phyloP scores from a whole-genome alignment of 129 eudicot genomes.

The Scalesia atractyloides region DNA sequence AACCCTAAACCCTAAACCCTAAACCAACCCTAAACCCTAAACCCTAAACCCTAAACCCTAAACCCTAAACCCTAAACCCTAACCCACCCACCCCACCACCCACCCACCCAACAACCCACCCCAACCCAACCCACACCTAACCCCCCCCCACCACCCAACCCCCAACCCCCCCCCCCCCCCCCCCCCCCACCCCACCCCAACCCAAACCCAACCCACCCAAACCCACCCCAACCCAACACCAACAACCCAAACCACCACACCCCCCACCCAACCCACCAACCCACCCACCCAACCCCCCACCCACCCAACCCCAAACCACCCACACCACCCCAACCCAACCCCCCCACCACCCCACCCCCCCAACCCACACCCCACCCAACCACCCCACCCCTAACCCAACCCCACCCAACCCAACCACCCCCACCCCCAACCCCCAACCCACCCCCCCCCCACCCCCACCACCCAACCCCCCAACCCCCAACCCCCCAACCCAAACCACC shows the following conservation, averaged over 20 bases:
- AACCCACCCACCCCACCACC: not conserved
- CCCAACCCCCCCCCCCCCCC: not conserved
- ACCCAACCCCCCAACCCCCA: not conserved
- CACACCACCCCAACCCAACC: not conserved
- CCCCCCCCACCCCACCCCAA: not conserved
- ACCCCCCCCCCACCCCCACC: not conserved
- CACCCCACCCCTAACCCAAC: not conserved
- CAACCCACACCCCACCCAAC: not conserved
- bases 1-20: too few relatives aligned
- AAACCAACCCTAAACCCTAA: conserved; percentile 4
- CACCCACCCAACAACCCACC: not conserved
- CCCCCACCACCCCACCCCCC: conserved; percentile 5
- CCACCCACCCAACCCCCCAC: not conserved
- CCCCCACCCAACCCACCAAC: not conserved
- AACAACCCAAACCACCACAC: not conserved
- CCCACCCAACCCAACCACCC: not conserved
- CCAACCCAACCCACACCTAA: not conserved
- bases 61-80: conserved; percentile 12
- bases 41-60: too few relatives aligned
- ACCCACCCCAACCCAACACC: not conserved
- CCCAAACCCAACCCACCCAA: conserved; percentile 6
- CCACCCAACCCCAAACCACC: not conserved
- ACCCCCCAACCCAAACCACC: not conserved
- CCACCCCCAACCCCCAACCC: not conserved
- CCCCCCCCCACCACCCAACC: not conserved